Percentiles rank a stretch among this genome's conserved stretches.
phyloP scores from a whole-genome alignment of 1,139 yeast genomes.

The Pneumocystis wakefieldiae region DNA sequence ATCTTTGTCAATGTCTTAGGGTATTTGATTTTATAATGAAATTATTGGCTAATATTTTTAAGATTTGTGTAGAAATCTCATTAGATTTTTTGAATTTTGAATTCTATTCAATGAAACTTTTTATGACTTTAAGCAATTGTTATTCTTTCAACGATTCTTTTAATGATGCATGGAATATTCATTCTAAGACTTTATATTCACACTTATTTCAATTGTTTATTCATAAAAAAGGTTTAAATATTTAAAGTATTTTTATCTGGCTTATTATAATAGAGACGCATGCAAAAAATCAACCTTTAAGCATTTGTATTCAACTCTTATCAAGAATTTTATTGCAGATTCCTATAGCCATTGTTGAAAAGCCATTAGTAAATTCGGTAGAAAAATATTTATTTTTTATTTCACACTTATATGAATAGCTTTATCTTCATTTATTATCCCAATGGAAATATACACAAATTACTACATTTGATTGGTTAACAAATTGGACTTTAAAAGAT shows the following conservation, averaged over 20 bases:
- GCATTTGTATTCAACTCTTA: background rate
- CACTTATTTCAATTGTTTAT: conserved; percentile 10
- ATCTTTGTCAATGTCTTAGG: conserved; percentile 14
- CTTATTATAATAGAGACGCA: conserved; percentile 24
- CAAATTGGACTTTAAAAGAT: conserved; percentile 1
- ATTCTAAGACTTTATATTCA: background rate
- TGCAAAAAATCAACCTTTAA: conserved; percentile 13
- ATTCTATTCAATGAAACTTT: conserved; percentile 35
- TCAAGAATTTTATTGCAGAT: background rate
- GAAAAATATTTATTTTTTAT: background rate
- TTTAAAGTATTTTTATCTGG: conserved; percentile 31
- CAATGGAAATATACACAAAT: conserved; percentile 2
- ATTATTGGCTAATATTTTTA: conserved; percentile 1
- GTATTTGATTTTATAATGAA: background rate
- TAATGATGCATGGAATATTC: conserved; percentile 13
- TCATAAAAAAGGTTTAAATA: conserved; percentile 24
- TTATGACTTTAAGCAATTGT: conserved; percentile 23
- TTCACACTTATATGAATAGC: conserved; percentile 1
- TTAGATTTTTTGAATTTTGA: conserved; percentile 30
- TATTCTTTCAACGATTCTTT: conserved; percentile 21
- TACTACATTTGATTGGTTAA: conserved; percentile 1
- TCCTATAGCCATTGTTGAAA: background rate
- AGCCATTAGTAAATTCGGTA: background rate
- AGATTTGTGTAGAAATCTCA: conserved; percentile 25
- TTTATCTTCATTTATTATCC: conserved; percentile 1